Conservation (phyloP, 352 stramenopile genomes). For the Globisporangium spinosum region DNA sequence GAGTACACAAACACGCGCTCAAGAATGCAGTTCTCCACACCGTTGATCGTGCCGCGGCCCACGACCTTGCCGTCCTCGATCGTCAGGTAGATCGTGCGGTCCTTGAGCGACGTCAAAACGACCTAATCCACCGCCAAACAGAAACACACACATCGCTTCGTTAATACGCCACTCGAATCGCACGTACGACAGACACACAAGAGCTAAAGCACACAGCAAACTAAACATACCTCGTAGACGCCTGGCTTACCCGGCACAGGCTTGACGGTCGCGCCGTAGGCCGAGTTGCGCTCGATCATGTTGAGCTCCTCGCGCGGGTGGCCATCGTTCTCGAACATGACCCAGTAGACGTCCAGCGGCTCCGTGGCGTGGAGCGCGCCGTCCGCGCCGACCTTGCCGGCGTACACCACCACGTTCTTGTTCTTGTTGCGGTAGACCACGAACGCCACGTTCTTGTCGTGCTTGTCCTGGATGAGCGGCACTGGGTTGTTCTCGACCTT, state of each 20-base stretch:
- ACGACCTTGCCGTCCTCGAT: constrained; percentile 77
- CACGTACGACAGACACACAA: neutral
- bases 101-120: constrained; percentile 78
- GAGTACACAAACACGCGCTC: constrained; percentile 84
- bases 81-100: constrained; percentile 70
- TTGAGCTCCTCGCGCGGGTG: constrained; percentile 81
- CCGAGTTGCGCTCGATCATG: constrained; percentile 84
- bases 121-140: constrained; percentile 18
- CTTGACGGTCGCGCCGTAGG: constrained; percentile 77
- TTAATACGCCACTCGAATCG: neutral
- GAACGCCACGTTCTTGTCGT: constrained; percentile 76
- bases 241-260: constrained; percentile 57
- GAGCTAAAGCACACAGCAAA: neutral
- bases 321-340: constrained; percentile 89
- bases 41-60: constrained; percentile 69
- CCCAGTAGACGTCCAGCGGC: constrained; percentile 84
- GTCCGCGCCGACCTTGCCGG: constrained; percentile 59
- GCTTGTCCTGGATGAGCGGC: constrained; percentile 65
- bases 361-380: constrained; percentile 60
- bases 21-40: constrained; percentile 58
- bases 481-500: constrained; percentile 87
- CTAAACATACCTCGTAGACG: constrained; percentile 52
- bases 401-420: constrained; percentile 87
- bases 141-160: neutral
- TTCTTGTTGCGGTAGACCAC: constrained; percentile 90